Evolutionary conservation across 352 stramenopile genomes (phyloP), one percentile per base, ranked within the genome.

Genomic region (Phytophthora megakarya): DNA sequence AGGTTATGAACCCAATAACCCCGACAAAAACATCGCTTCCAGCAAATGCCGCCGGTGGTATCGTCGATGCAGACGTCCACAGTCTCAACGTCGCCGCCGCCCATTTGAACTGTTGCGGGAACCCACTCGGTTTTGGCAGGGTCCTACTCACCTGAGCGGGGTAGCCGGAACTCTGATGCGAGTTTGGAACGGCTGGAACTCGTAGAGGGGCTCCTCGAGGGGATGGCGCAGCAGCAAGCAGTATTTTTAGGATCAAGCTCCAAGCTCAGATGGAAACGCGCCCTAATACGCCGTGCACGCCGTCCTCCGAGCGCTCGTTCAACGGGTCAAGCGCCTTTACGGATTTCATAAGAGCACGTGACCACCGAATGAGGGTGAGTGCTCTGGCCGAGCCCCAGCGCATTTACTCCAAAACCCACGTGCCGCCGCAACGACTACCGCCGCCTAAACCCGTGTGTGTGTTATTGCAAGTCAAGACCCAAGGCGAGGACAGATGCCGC

Each of bases 321-420:
- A 19, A 55, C 47, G 47, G 47, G 19, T 57, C n/a, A n/a, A n/a
- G n/a, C n/a, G n/a, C n/a, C 32, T 54, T 43, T 19, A 43, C 46
- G n/a, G 46, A 43, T 19, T 54, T 43, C 30, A 54, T 21, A 35
- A 22, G 23, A n/a, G 47, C 32, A 8, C 47, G 12, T 28, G 47
- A 23, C 43, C 43, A 25, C 3, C 23, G 43, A 30, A 50, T 50
- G 43, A 50, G 43, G 18, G 2, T 38, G 22, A 25, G 23, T 15
- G 32, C 43, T 9, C 43, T 50, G 12, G 43, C 37, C 7, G 43
- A 38, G 5, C 25, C 43, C 7, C 5, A 8, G 38, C 38, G 23
- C 22, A 38, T 13, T 38, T 22, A 11, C 15, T 3, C 38, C 22
- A 6, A 22, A 25, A n/a, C n/a, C n/a, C n/a, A n/a, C n/a, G n/a